Percentiles rank a stretch among this genome's conserved stretches.
phyloP scores from a whole-genome alignment of 805 yeast species.

The Pichia insulana region DNA sequence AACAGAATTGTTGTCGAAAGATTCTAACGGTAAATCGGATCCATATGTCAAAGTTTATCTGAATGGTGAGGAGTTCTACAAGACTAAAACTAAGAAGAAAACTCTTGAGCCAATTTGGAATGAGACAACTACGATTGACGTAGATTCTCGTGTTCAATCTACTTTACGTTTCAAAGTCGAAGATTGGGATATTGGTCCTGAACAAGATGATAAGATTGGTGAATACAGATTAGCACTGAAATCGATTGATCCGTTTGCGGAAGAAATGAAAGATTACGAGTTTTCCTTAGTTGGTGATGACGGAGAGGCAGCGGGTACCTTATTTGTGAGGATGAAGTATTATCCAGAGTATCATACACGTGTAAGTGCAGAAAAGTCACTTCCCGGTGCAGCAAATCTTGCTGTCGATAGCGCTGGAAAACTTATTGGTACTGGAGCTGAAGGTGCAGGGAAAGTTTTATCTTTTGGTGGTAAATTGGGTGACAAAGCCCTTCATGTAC shows the following conservation, averaged over 20 bases:
- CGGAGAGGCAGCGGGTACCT: constrained; percentile 53
- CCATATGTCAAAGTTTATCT: constrained; percentile 71
- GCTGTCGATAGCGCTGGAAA: constrained; percentile 41
- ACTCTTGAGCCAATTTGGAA: constrained; percentile 89
- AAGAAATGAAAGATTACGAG: constrained; percentile 42
- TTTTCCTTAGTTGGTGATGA: constrained; percentile 39
- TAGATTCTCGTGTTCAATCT: constrained; percentile 57
- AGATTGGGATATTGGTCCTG: constrained; percentile 95
- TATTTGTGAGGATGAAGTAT: constrained; percentile 52
- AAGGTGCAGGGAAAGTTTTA: constrained; percentile 33
- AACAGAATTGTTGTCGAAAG: constrained; percentile 70
- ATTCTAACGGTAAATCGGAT: constrained; percentile 86
- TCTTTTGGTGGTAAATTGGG: constrained; percentile 45
- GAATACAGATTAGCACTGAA: constrained; percentile 47
- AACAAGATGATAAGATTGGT: constrained; percentile 77
- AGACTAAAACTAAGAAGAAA: constrained; percentile 75
- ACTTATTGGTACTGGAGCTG: constrained; percentile 34
- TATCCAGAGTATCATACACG: constrained; percentile 56
- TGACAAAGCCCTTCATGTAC: constrained; percentile 43
- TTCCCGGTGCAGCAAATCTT: constrained; percentile 30
- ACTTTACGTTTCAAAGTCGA: constrained; percentile 46
- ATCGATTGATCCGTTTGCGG: constrained; percentile 49
- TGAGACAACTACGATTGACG: constrained; percentile 49
- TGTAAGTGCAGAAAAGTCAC: constrained; percentile 32
- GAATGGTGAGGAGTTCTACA: constrained; percentile 56